Base-by-base conservation (phyloP, 768 basidiomycete genomes). In the Ramaria rubella region DNA sequence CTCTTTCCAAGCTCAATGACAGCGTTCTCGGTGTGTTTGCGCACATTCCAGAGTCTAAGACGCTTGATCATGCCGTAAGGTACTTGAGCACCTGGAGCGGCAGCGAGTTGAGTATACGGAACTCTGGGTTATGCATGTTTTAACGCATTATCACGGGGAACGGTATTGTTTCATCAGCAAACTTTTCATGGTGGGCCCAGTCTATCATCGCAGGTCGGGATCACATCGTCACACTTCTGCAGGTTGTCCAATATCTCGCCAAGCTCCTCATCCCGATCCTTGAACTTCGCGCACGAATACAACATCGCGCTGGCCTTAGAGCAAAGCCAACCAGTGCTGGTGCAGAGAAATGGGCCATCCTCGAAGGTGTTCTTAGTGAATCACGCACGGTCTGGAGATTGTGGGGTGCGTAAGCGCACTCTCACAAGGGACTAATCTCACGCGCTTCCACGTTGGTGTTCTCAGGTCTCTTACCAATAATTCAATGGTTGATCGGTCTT, bases 1-100 rank as follows among this genome's bases (percentile, higher is more conserved):
- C 76, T 34, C 61, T 81, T 19, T 70, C 77, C 14, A 77, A 76
- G 36, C 60, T 87, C n/a, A 82, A 79, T 58, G 86, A 90, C 68
- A 45, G 71, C 6, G 75, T 85, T 21, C 69, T 91, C 5, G 90
- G 89, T 1, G 75, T 75, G 19, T 89, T 88, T 65, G 69, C 79
- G 27, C 66, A 67, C 30, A 69, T 87, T 9, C 79, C 79, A 24
- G 76, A 81, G 1, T 86, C 85, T 6, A 75, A 82, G 59, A 81
- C 77, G 5, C 67, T 92, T 43, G 77, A 90, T 63, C 89, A 90
- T 68, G 74, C 89, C 8, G 76, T 89, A 36, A 75, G 87, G 64
- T 90, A 82, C 65, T 73, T 92, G 52, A 82, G 85, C 55, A 88
- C 89, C 63, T 91, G 87, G 87, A 85, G 82, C 67, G 90, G 90